Evolutionary conservation across 768 basidiomycete genomes (phyloP).

Genomic region (Leccinellum rugosiceps): DNA sequence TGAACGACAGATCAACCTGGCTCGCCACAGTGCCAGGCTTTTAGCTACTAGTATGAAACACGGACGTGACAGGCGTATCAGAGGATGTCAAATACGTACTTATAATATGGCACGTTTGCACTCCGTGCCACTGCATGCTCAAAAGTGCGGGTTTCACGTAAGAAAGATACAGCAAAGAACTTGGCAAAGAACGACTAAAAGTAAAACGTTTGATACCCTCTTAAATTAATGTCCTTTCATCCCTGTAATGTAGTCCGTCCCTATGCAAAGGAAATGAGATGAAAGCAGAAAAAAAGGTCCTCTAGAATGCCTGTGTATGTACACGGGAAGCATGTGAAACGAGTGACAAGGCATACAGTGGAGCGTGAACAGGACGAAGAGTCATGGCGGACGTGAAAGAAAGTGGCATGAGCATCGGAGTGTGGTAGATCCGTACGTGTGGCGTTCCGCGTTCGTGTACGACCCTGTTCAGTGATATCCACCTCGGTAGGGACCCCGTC

Average conservation of each 20-base stretch:
- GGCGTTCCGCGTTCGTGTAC: background rate
- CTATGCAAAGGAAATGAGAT: background rate
- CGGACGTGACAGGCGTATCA: background rate
- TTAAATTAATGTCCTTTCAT: background rate
- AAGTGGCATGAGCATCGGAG: background rate
- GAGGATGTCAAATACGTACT: background rate
- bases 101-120: background rate
- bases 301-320: conserved; percentile 11
- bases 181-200: background rate
- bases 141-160: background rate
- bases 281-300: background rate
- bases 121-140: background rate
- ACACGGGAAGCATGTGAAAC: conserved; percentile 9
- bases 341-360: conserved; percentile 4
- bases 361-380: background rate
- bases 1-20: background rate
- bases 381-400: conserved; percentile 12
- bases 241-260: conserved; percentile 5
- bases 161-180: background rate
- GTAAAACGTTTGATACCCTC: background rate
- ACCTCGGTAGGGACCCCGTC: conserved; percentile 30
- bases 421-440: background rate
- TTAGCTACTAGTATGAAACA: background rate
- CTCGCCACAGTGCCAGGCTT: background rate
- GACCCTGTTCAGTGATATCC: background rate